Evolutionary conservation across 2,329 filamentous ascomycete species (phyloP).

Genomic region (Ceratocystis harringtonii): DNA sequence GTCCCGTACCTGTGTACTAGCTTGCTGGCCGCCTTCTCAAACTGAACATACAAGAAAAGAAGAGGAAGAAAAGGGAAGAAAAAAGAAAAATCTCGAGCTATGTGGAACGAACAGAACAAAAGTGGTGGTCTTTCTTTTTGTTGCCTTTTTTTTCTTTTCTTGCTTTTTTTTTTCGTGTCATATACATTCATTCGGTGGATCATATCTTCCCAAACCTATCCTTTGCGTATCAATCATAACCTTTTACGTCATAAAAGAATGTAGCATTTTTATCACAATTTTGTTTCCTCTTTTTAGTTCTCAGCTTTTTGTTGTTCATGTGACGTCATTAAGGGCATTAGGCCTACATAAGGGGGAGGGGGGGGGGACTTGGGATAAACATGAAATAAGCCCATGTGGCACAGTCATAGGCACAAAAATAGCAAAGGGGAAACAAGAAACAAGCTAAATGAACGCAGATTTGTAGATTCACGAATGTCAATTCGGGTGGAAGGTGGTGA

Average conservation of each 20-base stretch:
- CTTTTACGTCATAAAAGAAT: neutral
- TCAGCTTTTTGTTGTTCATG: neutral
- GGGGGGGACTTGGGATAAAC: no score
- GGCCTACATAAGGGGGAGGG: no score
- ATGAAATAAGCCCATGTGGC: no score
- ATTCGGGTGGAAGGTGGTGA: no score
- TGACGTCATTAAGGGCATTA: neutral
- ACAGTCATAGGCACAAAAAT: no score
- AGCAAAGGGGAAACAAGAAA: no score
- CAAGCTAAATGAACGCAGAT: no score
- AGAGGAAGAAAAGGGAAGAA: neutral
- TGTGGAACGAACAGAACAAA: neutral
- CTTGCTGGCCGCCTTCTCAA: neutral
- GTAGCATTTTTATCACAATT: neutral
- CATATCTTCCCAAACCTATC: neutral
- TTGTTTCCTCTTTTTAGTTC: neutral
- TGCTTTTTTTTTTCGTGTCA: neutral
- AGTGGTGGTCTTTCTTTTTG: neutral
- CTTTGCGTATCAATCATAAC: neutral
- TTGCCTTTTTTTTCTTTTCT: neutral
- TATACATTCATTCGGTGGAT: neutral
- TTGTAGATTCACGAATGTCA: neutral
- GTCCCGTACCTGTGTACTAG: constrained; percentile 37
- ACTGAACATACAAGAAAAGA: neutral
- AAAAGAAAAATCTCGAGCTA: constrained; percentile 3